Evolutionary conservation across 768 basidiomycete species (phyloP), one percentile per base, ranked within the genome.

Genomic region (Phylloporus arenicola): DNA sequence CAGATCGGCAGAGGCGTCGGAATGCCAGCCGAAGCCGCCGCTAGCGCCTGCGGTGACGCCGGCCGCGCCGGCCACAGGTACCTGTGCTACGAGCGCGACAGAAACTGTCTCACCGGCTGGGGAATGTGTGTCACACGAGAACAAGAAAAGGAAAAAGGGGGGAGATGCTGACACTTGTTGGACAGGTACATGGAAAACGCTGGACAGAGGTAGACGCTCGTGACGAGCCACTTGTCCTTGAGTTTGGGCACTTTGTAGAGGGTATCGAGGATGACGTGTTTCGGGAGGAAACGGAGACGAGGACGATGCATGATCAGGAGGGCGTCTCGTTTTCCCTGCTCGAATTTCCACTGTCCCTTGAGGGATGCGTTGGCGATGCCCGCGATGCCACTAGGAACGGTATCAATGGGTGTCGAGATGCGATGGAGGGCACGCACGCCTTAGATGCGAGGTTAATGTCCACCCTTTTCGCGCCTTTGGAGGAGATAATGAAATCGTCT

Each of bases 281-380:
- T 39, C 0, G 67, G 65, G 38, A 67, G 39, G 35, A 12, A 68
- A 2, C n/a, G 19, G 20, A 45, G 24, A 11, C 60, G 64, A 6
- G 71, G 70, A 13, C 29, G 49, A 38, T 55, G 54, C 68, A 72
- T 72, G 54, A 70, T 54, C 8, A 72, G 52, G 27, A 73, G 49
- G n/a, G 71, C 71, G 3, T 64, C 68, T 2, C 64, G 68, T 41
- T 55, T 62, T 0, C 65, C 63, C 16, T 17, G 46, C 7, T 62
- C 60, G 49, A 71, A 72, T 33, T 67, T 59, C 70, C 70, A 72
- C 24, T 61, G 58, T 4, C 64, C 70, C 37, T 66, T 67, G 52
- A 73, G 24, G 17, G 68, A 60, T 0, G 68, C 68, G 8, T 51
- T 59, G 0, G 57, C 67, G 34, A 72, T 16, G 3, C 65, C 68